Base-by-base conservation (phyloP, 768 basidiomycete species). In the Boletales sp. region DNA sequence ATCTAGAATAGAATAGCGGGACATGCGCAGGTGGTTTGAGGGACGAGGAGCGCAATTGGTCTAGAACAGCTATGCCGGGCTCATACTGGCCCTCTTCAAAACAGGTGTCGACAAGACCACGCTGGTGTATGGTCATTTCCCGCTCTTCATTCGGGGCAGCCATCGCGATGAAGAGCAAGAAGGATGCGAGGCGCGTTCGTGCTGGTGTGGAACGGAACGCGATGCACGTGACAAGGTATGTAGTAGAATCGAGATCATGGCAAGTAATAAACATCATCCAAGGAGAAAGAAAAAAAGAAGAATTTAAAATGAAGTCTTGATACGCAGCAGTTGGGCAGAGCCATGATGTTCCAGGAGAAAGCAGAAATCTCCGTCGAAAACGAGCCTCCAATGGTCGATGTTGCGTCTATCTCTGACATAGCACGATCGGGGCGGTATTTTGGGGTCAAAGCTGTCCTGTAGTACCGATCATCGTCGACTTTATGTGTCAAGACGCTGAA, bases 61-160 rank as follows among this genome's bases (percentile, higher is more conserved):
- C 80, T 2, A 90, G 75, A 24, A 79, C 67, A 13, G 74, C 69
- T 27, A 88, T 83, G 8, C 81, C 88, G 6, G 79, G 73, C 57
- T 87, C 82, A 54, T 86, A 87, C 50, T 88, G 85, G 15, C 82
- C 81, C 63, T 90, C 88, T 58, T 90, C 88, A 17, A 90, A 79
- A 51, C 83, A 83, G 46, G 76, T 82, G 60, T 90, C 86, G 17
- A 89, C 84, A 5, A 87, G 68, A 31, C 73, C 75, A 32, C 76
- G 72, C 56, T 80, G 78, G 57, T 79, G 63, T 13, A 64, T 60
- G 49, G 66, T 70, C 72, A 81, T 74, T 45, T 79, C 77, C 10
- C 66, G 66, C 50, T 78, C 77, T 44, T 54, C 45, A 29, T 34
- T 56, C 19, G 48, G 15, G 44, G 48, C 13, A n/a, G 34, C 37